A percentile compares a stretch with the other conserved stretches of the same genome.
Conservation (phyloP, 345 rosid genomes). For the Diplotaxis tenuifolia region DNA sequence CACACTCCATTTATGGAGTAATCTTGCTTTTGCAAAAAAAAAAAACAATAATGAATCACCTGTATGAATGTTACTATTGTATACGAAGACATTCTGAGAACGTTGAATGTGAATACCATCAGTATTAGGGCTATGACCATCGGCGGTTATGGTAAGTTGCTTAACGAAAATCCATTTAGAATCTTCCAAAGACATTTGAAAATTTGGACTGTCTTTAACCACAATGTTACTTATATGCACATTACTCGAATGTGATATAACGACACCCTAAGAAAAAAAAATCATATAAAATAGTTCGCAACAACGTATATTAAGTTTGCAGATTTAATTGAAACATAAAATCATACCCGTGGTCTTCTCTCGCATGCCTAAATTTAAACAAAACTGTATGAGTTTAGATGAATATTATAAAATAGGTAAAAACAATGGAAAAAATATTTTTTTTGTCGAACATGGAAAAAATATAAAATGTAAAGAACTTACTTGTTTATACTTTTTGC, state of each 20-base stretch:
- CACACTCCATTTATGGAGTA: too few relatives aligned
- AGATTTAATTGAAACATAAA: not conserved
- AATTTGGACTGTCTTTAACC: conserved; percentile 47
- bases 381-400: not conserved
- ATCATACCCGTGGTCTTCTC: conserved; percentile 42
- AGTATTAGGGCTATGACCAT: conserved; percentile 51
- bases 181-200: conserved; percentile 43
- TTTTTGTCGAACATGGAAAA: too few relatives aligned
- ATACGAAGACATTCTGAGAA: conserved; percentile 27
- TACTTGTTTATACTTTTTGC: conserved; percentile 32
- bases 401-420: conserved; percentile 4
- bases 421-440: not conserved
- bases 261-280: conserved; percentile 32
- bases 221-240: conserved; percentile 36
- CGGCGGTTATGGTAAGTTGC: conserved; percentile 41
- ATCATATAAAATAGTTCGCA: not conserved
- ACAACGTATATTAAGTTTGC: not conserved
- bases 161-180: conserved; percentile 25
- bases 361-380: conserved; percentile 36
- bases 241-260: conserved; percentile 36
- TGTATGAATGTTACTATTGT: conserved; percentile 34
- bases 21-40: conserved; percentile 29
- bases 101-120: conserved; percentile 58
- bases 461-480: not conserved
- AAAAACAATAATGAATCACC: conserved; percentile 23